Base-by-base conservation (phyloP, 495 filamentous ascomycete genomes). In the Penicilliopsis zonata region DNA sequence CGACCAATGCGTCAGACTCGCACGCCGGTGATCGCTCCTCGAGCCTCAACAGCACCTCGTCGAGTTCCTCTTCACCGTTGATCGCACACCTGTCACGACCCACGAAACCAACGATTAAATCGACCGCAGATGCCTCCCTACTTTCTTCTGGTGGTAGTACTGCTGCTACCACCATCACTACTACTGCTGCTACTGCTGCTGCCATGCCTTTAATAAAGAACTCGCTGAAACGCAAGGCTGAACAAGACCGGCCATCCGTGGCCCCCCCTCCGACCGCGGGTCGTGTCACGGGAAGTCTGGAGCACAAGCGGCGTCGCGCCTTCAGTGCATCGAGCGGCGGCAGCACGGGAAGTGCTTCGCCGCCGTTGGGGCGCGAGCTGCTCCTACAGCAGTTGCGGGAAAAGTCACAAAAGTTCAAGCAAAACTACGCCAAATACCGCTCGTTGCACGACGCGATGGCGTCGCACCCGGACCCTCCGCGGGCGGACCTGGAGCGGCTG, bases 1-100 rank as follows among this genome's bases (percentile, higher is more conserved):
- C 80, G 13, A 74, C 78, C 10, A 85, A 83, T 51, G 76, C 75
- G 4, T 82, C 79, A 3, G 77, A 83, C 33, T 43, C 78, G 13
- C 70, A 59, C 17, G 50, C 49, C 28, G 55, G 53, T 36, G 58
- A 40, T 32, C 54, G 57, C 13, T 57, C 60, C 21, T 59, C 61
- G 24, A 60, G 55, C 30, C 55, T 60, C 13, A 57, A 61, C 27
- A 59, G 62, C 36, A 49, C 60, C 13, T 60, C 60, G 12, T 51
- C 60, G 39, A 55, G 65, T 5, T 64, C 59, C 9, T 65, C 63
- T 9, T 61, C 61, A 13, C 60, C 59, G 12, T 46, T 65, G 5
- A 63, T 67, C 17, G 42, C 59, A 5, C 62, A 66, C 22, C 29
- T 61, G 9, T 39, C 58, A 13, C 47, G 46, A 16, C 36, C 43